A percentile compares a stretch with the other conserved stretches of the same genome.
These are phyloP conservation scores for Cytospora mali DNA, from an alignment of 2,329 filamentous ascomycete genomes.

Conservation along the genomic window DNA sequence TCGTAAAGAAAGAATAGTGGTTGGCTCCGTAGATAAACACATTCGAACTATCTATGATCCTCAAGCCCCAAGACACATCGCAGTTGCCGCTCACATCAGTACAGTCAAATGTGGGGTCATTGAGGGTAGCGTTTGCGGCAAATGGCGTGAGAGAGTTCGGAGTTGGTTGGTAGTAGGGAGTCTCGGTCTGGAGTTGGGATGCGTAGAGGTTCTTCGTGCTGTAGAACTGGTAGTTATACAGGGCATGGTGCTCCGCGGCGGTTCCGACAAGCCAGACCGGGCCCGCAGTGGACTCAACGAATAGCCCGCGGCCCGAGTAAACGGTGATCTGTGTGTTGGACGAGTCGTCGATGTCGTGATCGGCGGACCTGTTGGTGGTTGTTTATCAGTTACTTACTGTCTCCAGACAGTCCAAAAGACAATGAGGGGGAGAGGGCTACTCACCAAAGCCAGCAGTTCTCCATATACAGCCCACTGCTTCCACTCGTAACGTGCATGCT, in stretches of 20 bases:
- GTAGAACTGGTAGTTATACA: constrained; percentile 69
- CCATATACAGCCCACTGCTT: constrained; percentile 44
- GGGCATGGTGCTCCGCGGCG: constrained; percentile 63
- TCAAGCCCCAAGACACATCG: constrained; percentile 65
- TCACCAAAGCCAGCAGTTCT: constrained; percentile 53
- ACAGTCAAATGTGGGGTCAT: constrained; percentile 58
- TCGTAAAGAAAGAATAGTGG: constrained; percentile 69
- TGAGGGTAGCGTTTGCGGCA: constrained; percentile 41
- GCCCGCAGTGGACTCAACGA: constrained; percentile 49
- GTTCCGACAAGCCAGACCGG: constrained; percentile 66
- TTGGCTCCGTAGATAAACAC: constrained; percentile 65
- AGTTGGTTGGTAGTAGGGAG: constrained; percentile 70
- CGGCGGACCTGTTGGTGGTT: constrained; percentile 31
- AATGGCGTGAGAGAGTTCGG: constrained; percentile 63
- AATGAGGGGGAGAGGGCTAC: background rate
- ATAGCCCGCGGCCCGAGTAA: constrained; percentile 52
- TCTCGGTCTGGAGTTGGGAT: constrained; percentile 69
- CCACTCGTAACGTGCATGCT: constrained; percentile 44
- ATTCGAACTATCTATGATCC: constrained; percentile 58
- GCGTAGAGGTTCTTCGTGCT: constrained; percentile 64
- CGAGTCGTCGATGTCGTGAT: constrained; percentile 42
- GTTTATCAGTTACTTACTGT: background rate
- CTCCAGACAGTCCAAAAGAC: background rate
- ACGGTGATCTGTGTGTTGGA: constrained; percentile 51
- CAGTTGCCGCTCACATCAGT: constrained; percentile 41